Evolutionary conservation across 306 rosid species (phyloP).

Genomic region (Comarum palustre): DNA sequence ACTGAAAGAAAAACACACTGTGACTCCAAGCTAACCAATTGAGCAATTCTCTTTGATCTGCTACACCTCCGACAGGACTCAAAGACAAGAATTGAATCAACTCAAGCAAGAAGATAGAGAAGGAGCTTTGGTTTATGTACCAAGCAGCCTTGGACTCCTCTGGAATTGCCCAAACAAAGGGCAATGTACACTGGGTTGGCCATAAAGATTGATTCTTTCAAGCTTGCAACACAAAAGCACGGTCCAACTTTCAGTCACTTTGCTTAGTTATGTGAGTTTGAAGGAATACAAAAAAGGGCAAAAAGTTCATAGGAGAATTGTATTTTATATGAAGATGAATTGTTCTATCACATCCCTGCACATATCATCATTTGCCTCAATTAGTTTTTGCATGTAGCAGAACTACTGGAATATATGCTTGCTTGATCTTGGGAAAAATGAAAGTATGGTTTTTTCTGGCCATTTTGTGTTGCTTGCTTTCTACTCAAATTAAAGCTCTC

Average conservation of each 20-base stretch:
- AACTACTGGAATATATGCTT: constrained; percentile 68
- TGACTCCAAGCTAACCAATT: constrained; percentile 1
- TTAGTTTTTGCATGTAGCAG: constrained; percentile 23
- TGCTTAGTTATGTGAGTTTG: constrained; percentile 38
- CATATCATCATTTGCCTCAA: constrained; percentile 28
- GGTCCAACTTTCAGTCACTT: constrained; percentile 49
- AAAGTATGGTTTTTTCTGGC: constrained; percentile 38
- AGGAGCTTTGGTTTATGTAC: constrained; percentile 29
- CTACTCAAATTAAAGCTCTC: constrained; percentile 65
- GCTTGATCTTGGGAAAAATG: constrained; percentile 61
- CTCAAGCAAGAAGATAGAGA: constrained; percentile 18
- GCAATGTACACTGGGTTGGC: constrained; percentile 37
- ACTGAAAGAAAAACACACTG: constrained; percentile 12
- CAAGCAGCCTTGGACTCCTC: constrained; percentile 17
- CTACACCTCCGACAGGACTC: constrained; percentile 26
- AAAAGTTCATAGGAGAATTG: constrained; percentile 36
- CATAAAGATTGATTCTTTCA: constrained; percentile 70
- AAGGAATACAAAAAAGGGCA: constrained; percentile 41
- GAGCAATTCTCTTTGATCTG: constrained; percentile 10
- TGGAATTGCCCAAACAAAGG: constrained; percentile 27
- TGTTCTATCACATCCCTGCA: constrained; percentile 30
- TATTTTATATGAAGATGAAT: constrained; percentile 38
- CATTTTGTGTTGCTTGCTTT: constrained; percentile 76
- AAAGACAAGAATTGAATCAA: constrained; percentile 31
- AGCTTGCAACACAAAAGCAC: constrained; percentile 11